Percentiles rank a stretch among this genome's conserved stretches.
These are phyloP conservation scores for Brasilioporus rufonigricans DNA, from an alignment of 768 basidiomycete genomes.

Conservation along the genomic window DNA sequence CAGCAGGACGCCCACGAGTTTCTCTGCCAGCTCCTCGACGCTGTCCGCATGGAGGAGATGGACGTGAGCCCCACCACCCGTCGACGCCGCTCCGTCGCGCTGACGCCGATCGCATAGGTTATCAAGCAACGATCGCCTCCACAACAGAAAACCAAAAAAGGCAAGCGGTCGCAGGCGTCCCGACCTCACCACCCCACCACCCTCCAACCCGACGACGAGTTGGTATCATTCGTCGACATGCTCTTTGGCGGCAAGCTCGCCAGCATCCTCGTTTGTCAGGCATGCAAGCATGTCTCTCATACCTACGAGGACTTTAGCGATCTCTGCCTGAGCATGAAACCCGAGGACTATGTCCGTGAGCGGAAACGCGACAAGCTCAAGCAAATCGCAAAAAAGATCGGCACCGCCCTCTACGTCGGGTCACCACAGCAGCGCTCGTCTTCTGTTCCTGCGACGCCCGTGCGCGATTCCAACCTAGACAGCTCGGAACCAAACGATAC, in stretches of 20 bases:
- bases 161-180: slow-evolving; percentile 18
- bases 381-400: slow-evolving; percentile 65
- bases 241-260: slow-evolving; percentile 88
- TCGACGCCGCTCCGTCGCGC: background rate
- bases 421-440: slow-evolving; percentile 48
- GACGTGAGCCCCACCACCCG: slow-evolving; percentile 54
- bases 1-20: slow-evolving; percentile 98
- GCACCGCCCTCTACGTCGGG: slow-evolving; percentile 23
- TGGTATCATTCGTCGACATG: slow-evolving; percentile 80
- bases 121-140: slow-evolving; percentile 68
- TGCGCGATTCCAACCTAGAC: slow-evolving; percentile 32
- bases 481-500: slow-evolving; percentile 22
- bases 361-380: slow-evolving; percentile 78
- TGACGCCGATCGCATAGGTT: slow-evolving; percentile 44
- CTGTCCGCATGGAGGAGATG: slow-evolving; percentile 91
- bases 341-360: slow-evolving; percentile 70
- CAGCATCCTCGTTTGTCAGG: slow-evolving; percentile 90
- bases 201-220: slow-evolving; percentile 36
- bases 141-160: slow-evolving; percentile 34
- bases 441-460: slow-evolving; percentile 51
- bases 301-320: slow-evolving; percentile 84
- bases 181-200: background rate
- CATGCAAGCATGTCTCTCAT: slow-evolving; percentile 90
- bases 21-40: slow-evolving; percentile 83
- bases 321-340: slow-evolving; percentile 84